A percentile compares a stretch with the other conserved stretches of the same genome.
phyloP scores from a whole-genome alignment of 441 rosid species.

The Adansonia rubrostipa region DNA sequence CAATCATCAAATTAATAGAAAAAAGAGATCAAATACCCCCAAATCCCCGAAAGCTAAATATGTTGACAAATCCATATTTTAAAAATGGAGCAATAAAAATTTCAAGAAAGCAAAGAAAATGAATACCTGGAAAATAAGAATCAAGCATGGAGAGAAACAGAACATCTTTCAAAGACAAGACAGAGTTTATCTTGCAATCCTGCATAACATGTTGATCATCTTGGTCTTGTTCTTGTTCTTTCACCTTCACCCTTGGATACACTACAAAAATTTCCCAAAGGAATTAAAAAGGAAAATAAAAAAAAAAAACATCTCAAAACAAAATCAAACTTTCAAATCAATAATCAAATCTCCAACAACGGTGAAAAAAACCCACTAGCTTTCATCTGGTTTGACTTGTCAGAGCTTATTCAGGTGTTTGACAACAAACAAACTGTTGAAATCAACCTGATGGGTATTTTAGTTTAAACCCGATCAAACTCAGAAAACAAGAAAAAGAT shows the following conservation, averaged over 20 bases:
- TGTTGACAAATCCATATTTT: neutral
- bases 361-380: slow-evolving; percentile 11
- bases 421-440: slow-evolving; percentile 9
- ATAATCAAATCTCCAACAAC: neutral
- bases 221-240: slow-evolving; percentile 38
- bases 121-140: slow-evolving; percentile 46
- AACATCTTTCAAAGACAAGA: slow-evolving; percentile 48
- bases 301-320: slow-evolving; percentile 16
- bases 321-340: neutral
- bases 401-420: slow-evolving; percentile 9
- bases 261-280: slow-evolving; percentile 35
- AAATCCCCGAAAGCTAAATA: neutral
- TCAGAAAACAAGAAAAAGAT: neutral
- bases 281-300: neutral
- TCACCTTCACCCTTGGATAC: slow-evolving; percentile 66
- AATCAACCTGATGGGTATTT: neutral
- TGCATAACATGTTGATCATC: slow-evolving; percentile 27
- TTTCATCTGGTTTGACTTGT: slow-evolving; percentile 21
- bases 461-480: neutral
- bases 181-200: slow-evolving; percentile 41
- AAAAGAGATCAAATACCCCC: neutral
- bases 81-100: neutral
- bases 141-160: slow-evolving; percentile 52
- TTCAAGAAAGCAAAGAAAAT: neutral
- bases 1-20: slow-evolving; percentile 11